Base-by-base conservation (phyloP, 2,329 filamentous ascomycete species). In the Lachnellula willkommii region DNA sequence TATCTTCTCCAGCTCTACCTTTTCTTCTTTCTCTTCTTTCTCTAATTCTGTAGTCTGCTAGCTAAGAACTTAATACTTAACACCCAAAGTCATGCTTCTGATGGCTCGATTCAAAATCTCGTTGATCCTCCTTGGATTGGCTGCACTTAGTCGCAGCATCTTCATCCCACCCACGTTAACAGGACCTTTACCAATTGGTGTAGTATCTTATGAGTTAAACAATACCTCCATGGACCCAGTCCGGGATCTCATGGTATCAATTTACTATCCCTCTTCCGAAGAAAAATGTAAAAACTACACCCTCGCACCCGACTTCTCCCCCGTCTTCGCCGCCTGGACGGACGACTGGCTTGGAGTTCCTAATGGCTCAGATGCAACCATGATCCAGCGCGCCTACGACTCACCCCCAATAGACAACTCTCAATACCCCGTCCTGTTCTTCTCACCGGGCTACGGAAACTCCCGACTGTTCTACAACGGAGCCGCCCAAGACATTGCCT, bases 391-490 rank as follows among this genome's bases (percentile, higher is more conserved):
- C 42, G 56, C 59, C 37, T 46, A 63, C 50, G 20, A 26, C 20
- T 36, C 39, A n/a, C 56, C 56, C 9, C 46, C 54, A 1, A 46
- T 63, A 9, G 48, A 37, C 24, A 32, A 42, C 6, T 42, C n/a
- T 0, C 22, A 52, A 17, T 42, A 32, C 39, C 68, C 70, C 24
- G 45, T 69, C 0, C 36, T 71, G 2, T 50, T 72, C 5, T 72
- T 70, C 50, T 67, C 68, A 0, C 67, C 69, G 1, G 70, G 62
- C 5, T 55, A 60, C 9, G 66, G 65, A 17, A 59, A 53, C 1
- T 63, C 67, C 11, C 59, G 69, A 9, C 51, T 67, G 14, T 39
- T 65, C 9, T 71, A 71, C 56, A 68, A 46, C 42, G 57, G 61
- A 11, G 50, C 68, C 17, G 60, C 63, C 8, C 60, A 66, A 47